These are phyloP conservation scores for Coemansia sp. DNA, from an alignment of 192 early-diverging fungal genomes.

Conservation along the genomic window DNA sequence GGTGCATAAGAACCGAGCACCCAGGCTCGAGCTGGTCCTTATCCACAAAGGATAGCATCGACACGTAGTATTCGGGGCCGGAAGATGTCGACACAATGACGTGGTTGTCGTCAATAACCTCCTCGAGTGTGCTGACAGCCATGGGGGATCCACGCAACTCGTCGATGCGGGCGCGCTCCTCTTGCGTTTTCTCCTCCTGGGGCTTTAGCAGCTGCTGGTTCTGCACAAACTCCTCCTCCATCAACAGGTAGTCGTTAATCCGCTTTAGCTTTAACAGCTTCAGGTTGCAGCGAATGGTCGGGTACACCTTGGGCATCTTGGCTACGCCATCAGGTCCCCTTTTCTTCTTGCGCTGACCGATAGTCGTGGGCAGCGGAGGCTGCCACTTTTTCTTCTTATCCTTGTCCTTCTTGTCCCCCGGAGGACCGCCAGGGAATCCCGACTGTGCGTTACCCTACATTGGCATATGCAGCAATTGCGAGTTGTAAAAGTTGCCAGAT, in stretches of 20 bases:
- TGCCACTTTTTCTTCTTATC: slow-evolving; percentile 98
- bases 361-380: slow-evolving; percentile 96
- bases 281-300: slow-evolving; percentile 94
- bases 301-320: slow-evolving; percentile 97
- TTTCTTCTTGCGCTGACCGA: slow-evolving; percentile 96
- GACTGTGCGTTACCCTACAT: slow-evolving; percentile 85
- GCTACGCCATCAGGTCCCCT: slow-evolving; percentile 85
- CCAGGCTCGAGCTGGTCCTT: slow-evolving; percentile 98
- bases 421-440: slow-evolving; percentile 62
- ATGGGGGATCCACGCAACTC: slow-evolving; percentile 96
- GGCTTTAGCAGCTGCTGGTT: slow-evolving; percentile 99
- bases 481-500: background rate
- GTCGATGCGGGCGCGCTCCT: slow-evolving; percentile 93
- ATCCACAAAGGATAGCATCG: slow-evolving; percentile 97
- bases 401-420: slow-evolving; percentile 66
- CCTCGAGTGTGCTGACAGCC: slow-evolving; percentile 93
- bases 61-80: slow-evolving; percentile 97
- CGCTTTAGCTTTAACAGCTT: slow-evolving; percentile 97
- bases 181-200: slow-evolving; percentile 89
- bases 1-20: slow-evolving; percentile 92
- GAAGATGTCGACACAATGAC: slow-evolving; percentile 92
- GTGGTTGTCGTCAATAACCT: slow-evolving; percentile 99
- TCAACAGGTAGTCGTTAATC: slow-evolving; percentile 96
- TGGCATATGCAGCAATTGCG: background rate
- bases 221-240: slow-evolving; percentile 99